Conservation (phyloP, 2,329 filamentous ascomycete species). For the Pleomassaria siparia region DNA sequence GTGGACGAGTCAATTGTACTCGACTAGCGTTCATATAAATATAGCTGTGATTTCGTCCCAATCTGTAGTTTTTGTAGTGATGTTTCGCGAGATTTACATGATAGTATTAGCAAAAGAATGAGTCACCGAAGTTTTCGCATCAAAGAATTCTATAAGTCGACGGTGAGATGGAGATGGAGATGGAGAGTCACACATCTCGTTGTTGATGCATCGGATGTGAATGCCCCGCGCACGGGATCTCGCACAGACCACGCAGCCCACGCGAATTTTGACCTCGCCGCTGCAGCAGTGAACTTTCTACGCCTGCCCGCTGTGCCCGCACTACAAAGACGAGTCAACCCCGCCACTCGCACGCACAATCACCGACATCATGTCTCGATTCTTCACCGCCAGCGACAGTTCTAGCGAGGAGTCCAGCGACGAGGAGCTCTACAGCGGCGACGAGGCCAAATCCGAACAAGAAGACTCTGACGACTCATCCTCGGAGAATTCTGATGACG, state of each 20-base stretch:
- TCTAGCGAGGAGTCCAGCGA: constrained; percentile 92
- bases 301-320: constrained; percentile 10
- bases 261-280: constrained; percentile 14
- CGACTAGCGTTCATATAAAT: constrained; percentile 38
- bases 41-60: constrained; percentile 8
- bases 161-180: no score
- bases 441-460: constrained; percentile 59
- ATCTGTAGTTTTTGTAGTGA: no score
- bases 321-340: background rate
- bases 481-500: constrained; percentile 60
- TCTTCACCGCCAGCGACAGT: constrained; percentile 95
- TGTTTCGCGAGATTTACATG: no score
- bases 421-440: constrained; percentile 88
- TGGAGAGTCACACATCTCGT: background rate
- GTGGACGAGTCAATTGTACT: constrained; percentile 27
- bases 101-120: no score
- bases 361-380: constrained; percentile 67
- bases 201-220: constrained; percentile 3
- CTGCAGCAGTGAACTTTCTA: constrained; percentile 15
- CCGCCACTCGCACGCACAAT: constrained; percentile 19
- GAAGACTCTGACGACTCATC: constrained; percentile 55
- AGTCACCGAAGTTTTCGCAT: no score
- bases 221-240: constrained; percentile 15
- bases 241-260: constrained; percentile 13
- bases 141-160: no score